Evolutionary conservation across 139 green algal species (phyloP).

Genomic region (Zygnema circumcarinatum): DNA sequence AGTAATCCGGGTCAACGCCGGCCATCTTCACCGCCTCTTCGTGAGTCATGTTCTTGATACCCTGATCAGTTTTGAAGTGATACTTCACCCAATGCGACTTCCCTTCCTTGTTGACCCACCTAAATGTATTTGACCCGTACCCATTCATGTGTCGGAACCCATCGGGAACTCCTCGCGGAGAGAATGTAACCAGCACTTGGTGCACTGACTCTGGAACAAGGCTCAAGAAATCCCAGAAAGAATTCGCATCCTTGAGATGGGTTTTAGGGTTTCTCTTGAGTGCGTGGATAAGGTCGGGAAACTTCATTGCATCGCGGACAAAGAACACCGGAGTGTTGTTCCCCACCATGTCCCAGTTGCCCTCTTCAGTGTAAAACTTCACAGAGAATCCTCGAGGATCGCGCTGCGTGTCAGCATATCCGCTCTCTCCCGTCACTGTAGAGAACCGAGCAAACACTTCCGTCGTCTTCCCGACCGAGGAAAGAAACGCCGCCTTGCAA

Average conservation of each 20-base stretch:
- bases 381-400: conserved; percentile 54
- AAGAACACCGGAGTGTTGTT: conserved; percentile 61
- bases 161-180: conserved; percentile 26
- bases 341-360: conserved; percentile 60
- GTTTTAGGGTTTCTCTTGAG: conserved; percentile 47
- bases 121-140: conserved; percentile 55
- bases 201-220: conserved; percentile 40
- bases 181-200: conserved; percentile 46
- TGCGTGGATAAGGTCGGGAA: conserved; percentile 54
- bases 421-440: conserved; percentile 29
- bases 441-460: conserved; percentile 49
- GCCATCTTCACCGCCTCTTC: conserved; percentile 35
- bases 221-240: conserved; percentile 50
- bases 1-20: conserved; percentile 18
- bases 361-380: conserved; percentile 61
- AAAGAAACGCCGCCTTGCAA: conserved; percentile 30
- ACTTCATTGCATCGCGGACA: conserved; percentile 54
- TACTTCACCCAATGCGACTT: conserved; percentile 48
- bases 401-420: conserved; percentile 31
- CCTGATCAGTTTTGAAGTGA: conserved; percentile 49
- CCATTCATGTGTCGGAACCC: conserved; percentile 53
- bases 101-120: conserved; percentile 45
- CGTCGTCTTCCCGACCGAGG: conserved; percentile 17
- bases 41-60: conserved; percentile 42
- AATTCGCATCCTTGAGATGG: conserved; percentile 21